Evolutionary conservation across 2,329 filamentous ascomycete genomes (phyloP), one percentile per base, ranked within the genome.

Genomic region (Aspergillus neoniger): DNA sequence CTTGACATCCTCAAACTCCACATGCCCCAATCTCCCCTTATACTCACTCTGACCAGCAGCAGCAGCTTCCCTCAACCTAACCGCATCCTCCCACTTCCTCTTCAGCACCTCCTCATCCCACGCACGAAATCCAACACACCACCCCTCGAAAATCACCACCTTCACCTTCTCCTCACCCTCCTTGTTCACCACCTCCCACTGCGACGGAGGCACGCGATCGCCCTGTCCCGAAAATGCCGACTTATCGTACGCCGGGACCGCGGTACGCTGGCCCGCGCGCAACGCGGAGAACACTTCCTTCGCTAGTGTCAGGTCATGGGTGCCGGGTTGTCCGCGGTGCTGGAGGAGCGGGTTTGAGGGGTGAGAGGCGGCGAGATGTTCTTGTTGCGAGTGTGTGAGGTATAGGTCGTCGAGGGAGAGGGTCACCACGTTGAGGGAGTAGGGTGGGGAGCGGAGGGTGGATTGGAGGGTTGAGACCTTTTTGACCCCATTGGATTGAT

Each of bases 361-460:
- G 70, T 95, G 81, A 6, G 83, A 76, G 48, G 82, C 76, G 25
- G 90, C 87, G 21, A 96, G 85, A 2, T 81, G 80, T 28, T 83
- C 74, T 74, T 95, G 91, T 65, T 88, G 83, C 21, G 81, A 79
- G 73, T 91, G 91, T 14, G 86, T 83, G 57, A 96, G 86, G 78
- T 97, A 96, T 68, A 97, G 88, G 78, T 96, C 92, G 75, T 97
- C 93, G 65, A 96, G 89, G 74, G 90, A 93, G 74, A 91, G 85
- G 56, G 92, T 88, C 52, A 91, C 81, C 2, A 89, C 89, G 60
- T 83, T 79, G 23, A 91, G 82, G 19, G 83, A 82, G 70, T 88
- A 81, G 1, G 83, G 83, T 14, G 80, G 74, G 50, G 79, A 78
- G 36, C 84, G 81, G 39, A 94, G 84, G 14, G 84, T 85, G 19